Evolutionary conservation across 352 stramenopile genomes (phyloP).

Genomic region (Pythium insidiosum): DNA sequence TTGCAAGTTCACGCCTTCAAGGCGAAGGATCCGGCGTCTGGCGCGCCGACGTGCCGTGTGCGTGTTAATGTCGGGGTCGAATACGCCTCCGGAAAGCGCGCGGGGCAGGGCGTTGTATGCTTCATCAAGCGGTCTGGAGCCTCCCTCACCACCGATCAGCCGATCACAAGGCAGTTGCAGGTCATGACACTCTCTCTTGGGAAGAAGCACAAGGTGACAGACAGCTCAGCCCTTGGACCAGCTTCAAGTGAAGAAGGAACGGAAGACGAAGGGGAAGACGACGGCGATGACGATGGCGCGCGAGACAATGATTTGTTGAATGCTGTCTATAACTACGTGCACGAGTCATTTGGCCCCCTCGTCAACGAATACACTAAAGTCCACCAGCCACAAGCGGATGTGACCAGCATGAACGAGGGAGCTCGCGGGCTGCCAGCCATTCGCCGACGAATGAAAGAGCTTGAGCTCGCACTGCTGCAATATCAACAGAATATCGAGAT

Average conservation of each 20-base stretch:
- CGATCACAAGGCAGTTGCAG: conserved; percentile 78
- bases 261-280: conserved; percentile 52
- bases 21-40: conserved; percentile 13
- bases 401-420: conserved; percentile 52
- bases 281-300: conserved; percentile 29
- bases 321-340: conserved; percentile 86
- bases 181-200: conserved; percentile 81
- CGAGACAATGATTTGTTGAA: conserved; percentile 62
- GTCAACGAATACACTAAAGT: conserved; percentile 84
- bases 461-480: conserved; percentile 90
- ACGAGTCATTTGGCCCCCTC: conserved; percentile 81
- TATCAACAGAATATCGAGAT: conserved; percentile 95
- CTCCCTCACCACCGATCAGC: conserved; percentile 51
- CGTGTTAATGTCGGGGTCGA: conserved; percentile 76
- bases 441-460: conserved; percentile 88
- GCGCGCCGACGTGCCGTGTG: conserved; percentile 21
- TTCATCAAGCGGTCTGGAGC: conserved; percentile 82
- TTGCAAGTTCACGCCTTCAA: conserved; percentile 70
- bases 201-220: conserved; percentile 23
- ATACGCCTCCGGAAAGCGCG: conserved; percentile 53
- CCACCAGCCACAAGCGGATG: conserved; percentile 64
- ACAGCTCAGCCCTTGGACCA: conserved; percentile 17
- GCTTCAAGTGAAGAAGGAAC: conserved; percentile 45
- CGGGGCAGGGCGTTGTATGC: conserved; percentile 68
- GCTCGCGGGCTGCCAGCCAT: conserved; percentile 76